A percentile compares a stretch with the other conserved stretches of the same genome.
Evolutionary conservation across 2,329 filamentous ascomycete species (phyloP).

Genomic region (Myriosclerotinia duriaeana): DNA sequence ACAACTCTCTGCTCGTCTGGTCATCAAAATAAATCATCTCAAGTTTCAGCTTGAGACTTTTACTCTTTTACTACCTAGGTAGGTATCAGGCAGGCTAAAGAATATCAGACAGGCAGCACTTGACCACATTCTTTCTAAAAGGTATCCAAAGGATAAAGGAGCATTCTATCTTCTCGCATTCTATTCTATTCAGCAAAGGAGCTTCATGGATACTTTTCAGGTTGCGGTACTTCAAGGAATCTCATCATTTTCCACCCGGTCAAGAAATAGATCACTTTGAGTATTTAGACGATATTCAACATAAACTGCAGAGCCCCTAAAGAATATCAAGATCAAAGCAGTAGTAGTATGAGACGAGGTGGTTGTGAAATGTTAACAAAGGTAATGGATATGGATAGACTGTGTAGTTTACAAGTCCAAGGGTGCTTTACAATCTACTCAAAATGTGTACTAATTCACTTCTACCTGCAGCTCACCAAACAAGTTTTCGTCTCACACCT

Average conservation of each 20-base stretch:
- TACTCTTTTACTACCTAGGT: too few species aligned
- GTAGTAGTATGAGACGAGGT: too few species aligned
- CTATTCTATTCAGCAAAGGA: background rate
- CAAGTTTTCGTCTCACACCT: too few species aligned
- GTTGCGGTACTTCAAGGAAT: background rate
- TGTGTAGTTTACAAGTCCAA: background rate
- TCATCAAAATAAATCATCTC: background rate
- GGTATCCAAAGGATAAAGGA: background rate
- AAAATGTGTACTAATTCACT: background rate
- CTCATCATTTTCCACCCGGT: background rate
- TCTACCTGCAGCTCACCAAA: background rate
- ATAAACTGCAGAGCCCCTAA: too few species aligned
- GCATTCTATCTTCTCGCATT: background rate
- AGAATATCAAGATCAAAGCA: too few species aligned
- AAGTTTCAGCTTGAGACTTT: background rate
- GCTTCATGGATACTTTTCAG: too few species aligned
- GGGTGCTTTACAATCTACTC: too few species aligned
- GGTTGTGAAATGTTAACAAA: background rate
- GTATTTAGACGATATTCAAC: too few species aligned
- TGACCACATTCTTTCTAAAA: background rate
- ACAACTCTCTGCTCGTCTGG: background rate
- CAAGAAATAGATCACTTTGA: background rate
- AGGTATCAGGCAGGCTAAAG: background rate
- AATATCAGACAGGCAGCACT: background rate
- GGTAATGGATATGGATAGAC: background rate